Base-by-base conservation (phyloP, 2,329 filamentous ascomycete species). In the Aaosphaeria arxii region DNA sequence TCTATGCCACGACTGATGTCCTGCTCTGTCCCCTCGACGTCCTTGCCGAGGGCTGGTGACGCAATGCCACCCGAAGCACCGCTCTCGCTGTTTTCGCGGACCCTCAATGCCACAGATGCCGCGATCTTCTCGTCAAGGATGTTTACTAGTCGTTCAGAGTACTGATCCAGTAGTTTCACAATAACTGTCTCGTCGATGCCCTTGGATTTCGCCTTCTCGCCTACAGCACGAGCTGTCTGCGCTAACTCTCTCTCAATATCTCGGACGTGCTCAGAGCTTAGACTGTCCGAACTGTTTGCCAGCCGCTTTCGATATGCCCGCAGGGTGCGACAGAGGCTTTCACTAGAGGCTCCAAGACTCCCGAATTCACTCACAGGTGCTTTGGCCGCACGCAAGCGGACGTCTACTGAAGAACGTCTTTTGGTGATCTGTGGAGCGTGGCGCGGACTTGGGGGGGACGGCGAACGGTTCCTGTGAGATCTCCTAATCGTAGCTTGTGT, bases 111-210 rank as follows among this genome's bases (percentile, higher is more conserved):
- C 11, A 74, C 64, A 9, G 65, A 69, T 30, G 64, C 70, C 28
- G 68, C 67, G 40, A 90, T 76, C 65, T 87, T 88, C 66, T 89
- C 84, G 54, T 91, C 87, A 40, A 91, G 76, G 68, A 90, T 77
- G 41, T 77, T 82, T 5, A 89, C 82, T 42, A 91, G 73, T 50
- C 84, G 78, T 60, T 89, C 86, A 2, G 86, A 88, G 60, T 90
- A 90, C 69, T 89, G 83, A 56, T 90, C 88, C 6, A 91, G 72
- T 40, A 91, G 71, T 43, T 84, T 85, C 38, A 67, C 63, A 64
- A 77, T 69, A 5, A 64, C 64, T 2, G 60, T 65, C 54, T 76
- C 74, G 46, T 75, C 71, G n/a, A 75, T 50, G 5, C 58, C 58
- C 33, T 68, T 72, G 9, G 63, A 62, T 40, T 72, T 71, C 30